Conservation (phyloP, 768 basidiomycete species). For the Gloeostereum incarnatum region DNA sequence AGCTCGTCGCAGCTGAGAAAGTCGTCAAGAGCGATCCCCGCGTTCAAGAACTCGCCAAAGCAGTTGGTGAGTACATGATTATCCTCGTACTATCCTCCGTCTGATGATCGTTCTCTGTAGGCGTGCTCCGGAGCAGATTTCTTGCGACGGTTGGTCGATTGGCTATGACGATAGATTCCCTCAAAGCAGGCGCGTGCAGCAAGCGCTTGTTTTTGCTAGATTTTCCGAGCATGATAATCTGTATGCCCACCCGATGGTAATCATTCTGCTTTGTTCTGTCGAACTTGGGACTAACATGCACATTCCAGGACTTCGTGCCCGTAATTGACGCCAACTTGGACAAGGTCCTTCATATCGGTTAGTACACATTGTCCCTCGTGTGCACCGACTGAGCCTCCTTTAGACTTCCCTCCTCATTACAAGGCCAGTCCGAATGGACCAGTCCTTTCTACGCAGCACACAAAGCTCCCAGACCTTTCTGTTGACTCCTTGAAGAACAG, state of each 20-base stretch:
- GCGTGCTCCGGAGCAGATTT: slow-evolving; percentile 61
- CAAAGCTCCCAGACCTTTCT: slow-evolving; percentile 30
- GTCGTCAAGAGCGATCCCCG: slow-evolving; percentile 57
- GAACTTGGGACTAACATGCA: too few species aligned
- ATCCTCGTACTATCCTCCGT: slow-evolving; percentile 4
- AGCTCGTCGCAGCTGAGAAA: slow-evolving; percentile 67
- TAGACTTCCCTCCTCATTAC: slow-evolving; percentile 71
- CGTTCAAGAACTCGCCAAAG: slow-evolving; percentile 64
- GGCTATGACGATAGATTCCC: slow-evolving; percentile 89
- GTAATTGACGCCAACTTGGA: slow-evolving; percentile 62
- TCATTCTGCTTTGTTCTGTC: slow-evolving; percentile 5
- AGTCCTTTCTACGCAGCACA: slow-evolving; percentile 29
- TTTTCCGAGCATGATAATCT: slow-evolving; percentile 75
- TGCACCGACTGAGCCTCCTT: neutral
- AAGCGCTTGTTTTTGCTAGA: slow-evolving; percentile 72
- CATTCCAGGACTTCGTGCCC: slow-evolving; percentile 58
- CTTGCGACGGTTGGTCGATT: slow-evolving; percentile 85
- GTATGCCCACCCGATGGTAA: slow-evolving; percentile 83
- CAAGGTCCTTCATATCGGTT: slow-evolving; percentile 71
- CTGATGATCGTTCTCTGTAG: slow-evolving; percentile 27
- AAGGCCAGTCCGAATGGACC: slow-evolving; percentile 29
- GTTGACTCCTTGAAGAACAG: slow-evolving; percentile 40
- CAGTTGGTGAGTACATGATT: slow-evolving; percentile 53
- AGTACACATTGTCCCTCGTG: neutral
- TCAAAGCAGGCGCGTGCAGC: slow-evolving; percentile 57